phyloP scores from a whole-genome alignment of 495 filamentous ascomycete species.

The Aspergillus olivimuriae region DNA sequence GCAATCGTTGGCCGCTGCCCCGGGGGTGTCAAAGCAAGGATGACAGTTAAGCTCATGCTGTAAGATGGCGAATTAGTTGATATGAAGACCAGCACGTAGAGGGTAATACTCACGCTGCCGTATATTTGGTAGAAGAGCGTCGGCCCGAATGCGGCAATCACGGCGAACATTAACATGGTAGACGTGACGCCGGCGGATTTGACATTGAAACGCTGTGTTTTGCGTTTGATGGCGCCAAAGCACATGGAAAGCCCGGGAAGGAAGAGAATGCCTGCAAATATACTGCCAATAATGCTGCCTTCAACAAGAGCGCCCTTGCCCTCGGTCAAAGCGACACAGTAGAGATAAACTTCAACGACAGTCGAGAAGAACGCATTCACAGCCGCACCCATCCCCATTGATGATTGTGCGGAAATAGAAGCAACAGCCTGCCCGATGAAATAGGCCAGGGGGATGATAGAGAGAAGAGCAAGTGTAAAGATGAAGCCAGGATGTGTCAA shows the following conservation, averaged over 20 bases:
- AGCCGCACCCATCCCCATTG: slow-evolving; percentile 98
- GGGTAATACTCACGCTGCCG: slow-evolving; percentile 62
- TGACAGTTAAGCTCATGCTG: slow-evolving; percentile 90
- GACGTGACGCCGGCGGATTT: slow-evolving; percentile 95
- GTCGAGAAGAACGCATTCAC: slow-evolving; percentile 99
- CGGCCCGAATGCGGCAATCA: slow-evolving; percentile 94
- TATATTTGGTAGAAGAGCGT: slow-evolving; percentile 99
- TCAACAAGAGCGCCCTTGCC: slow-evolving; percentile 92
- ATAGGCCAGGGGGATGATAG: slow-evolving; percentile 95
- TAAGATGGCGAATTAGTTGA: slow-evolving; percentile 19
- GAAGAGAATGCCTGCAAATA: slow-evolving; percentile 94
- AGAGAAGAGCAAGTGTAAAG: slow-evolving; percentile 78
- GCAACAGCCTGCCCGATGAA: slow-evolving; percentile 99
- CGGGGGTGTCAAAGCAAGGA: slow-evolving; percentile 54
- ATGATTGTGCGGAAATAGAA: slow-evolving; percentile 97
- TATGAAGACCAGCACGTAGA: background rate
- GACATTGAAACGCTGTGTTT: slow-evolving; percentile 98
- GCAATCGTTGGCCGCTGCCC: slow-evolving; percentile 58
- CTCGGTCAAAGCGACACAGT: slow-evolving; percentile 88
- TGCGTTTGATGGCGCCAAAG: slow-evolving; percentile 94
- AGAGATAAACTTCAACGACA: slow-evolving; percentile 95
- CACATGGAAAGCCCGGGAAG: slow-evolving; percentile 98
- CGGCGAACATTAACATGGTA: slow-evolving; percentile 95
- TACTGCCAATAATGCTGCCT: slow-evolving; percentile 94
- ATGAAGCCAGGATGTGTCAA: slow-evolving; percentile 77